phyloP scores from a whole-genome alignment of 2,329 filamentous ascomycete genomes.

The Neopestalotiopsis rosae region DNA sequence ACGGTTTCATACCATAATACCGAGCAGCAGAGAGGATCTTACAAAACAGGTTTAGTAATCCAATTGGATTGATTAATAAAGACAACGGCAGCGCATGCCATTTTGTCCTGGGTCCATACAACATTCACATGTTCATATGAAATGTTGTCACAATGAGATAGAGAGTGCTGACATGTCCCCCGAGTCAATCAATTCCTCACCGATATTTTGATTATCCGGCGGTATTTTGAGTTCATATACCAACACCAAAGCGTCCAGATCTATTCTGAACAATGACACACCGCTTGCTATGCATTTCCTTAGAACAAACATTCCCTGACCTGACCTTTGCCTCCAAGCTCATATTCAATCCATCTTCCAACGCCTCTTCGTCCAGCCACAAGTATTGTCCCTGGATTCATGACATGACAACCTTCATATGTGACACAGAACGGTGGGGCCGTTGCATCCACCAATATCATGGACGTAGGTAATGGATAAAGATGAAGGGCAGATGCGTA shows the following conservation, averaged over 20 bases:
- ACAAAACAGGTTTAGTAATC: no score
- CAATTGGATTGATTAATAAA: no score
- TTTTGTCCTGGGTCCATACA: neutral
- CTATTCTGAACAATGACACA: neutral
- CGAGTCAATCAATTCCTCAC: neutral
- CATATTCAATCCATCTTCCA: constrained; percentile 88
- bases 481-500: constrained; percentile 77
- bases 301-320: constrained; percentile 68
- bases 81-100: neutral
- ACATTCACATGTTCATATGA: neutral
- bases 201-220: neutral
- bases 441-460: constrained; percentile 83
- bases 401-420: constrained; percentile 93
- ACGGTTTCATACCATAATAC: no score
- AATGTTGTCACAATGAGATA: neutral
- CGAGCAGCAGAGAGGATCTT: no score
- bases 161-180: neutral
- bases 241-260: neutral
- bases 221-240: neutral
- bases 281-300: constrained; percentile 7
- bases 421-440: constrained; percentile 84
- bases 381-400: constrained; percentile 86
- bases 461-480: constrained; percentile 85
- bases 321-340: constrained; percentile 66
- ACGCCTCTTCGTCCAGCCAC: constrained; percentile 71